Percentiles rank a stretch among this genome's conserved stretches.
Evolutionary conservation across 2,329 filamentous ascomycete species (phyloP).

Genomic region (Venturia effusa): DNA sequence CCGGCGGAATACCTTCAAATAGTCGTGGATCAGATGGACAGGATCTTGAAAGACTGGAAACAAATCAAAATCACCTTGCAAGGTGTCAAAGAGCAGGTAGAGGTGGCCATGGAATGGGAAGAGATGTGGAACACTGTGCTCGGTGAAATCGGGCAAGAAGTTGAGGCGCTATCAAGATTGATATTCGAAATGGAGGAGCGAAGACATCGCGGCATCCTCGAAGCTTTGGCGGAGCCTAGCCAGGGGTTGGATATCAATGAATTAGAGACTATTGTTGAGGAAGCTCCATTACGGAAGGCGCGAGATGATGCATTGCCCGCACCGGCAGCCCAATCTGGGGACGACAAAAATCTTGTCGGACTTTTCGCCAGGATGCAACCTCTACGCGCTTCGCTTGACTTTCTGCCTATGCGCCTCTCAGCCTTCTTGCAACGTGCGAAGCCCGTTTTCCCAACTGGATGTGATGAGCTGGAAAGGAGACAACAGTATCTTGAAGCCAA

Average conservation of each 20-base stretch:
- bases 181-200: slow-evolving; percentile 98
- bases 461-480: slow-evolving; percentile 73
- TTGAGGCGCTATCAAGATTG: slow-evolving; percentile 65
- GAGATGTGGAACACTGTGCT: slow-evolving; percentile 91
- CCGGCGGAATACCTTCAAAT: slow-evolving; percentile 58
- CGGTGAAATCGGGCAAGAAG: slow-evolving; percentile 84
- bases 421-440: slow-evolving; percentile 74
- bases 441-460: slow-evolving; percentile 75
- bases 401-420: slow-evolving; percentile 85
- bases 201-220: slow-evolving; percentile 68
- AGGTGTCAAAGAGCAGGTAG: slow-evolving; percentile 78
- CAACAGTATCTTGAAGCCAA: slow-evolving; percentile 65
- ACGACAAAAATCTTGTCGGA: slow-evolving; percentile 77
- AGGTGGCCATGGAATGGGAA: slow-evolving; percentile 98
- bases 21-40: slow-evolving; percentile 82
- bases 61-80: slow-evolving; percentile 69
- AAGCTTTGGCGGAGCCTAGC: slow-evolving; percentile 43
- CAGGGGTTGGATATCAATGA: slow-evolving; percentile 69
- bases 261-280: slow-evolving; percentile 86
- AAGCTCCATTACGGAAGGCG: slow-evolving; percentile 51
- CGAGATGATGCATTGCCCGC: slow-evolving; percentile 46
- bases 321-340: slow-evolving; percentile 48
- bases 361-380: slow-evolving; percentile 95
- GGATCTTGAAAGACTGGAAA: slow-evolving; percentile 73
- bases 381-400: slow-evolving; percentile 82